A percentile compares a stretch with the other conserved stretches of the same genome.
phyloP scores from a whole-genome alignment of 2,329 filamentous ascomycete species.

The Bipolaris gigantea region DNA sequence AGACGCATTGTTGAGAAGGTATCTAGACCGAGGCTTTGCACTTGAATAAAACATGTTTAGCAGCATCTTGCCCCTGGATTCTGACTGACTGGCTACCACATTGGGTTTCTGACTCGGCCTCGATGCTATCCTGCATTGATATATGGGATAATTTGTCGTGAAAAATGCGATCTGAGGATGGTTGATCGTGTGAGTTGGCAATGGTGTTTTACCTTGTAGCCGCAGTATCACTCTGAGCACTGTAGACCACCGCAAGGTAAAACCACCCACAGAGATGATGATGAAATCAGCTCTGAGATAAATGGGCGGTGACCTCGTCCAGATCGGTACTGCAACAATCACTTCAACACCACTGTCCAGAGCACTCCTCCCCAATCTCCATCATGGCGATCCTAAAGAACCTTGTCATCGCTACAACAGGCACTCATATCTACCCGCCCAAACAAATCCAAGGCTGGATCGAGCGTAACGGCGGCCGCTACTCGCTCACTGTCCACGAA shows the following conservation, averaged over 20 bases:
- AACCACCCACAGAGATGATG: neutral
- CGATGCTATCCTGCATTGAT: neutral
- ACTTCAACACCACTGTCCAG: neutral
- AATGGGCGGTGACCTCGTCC: neutral
- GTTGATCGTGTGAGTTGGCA: neutral
- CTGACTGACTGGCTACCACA: too few species aligned
- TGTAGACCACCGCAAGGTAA: conserved; percentile 17
- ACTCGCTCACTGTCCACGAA: conserved; percentile 54
- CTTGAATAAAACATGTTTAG: neutral
- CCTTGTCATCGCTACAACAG: conserved; percentile 60
- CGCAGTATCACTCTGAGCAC: conserved; percentile 15
- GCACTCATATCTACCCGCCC: conserved; percentile 54
- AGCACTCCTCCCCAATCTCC: neutral
- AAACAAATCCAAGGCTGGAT: conserved; percentile 69
- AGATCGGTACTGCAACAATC: neutral
- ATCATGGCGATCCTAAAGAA: conserved; percentile 54
- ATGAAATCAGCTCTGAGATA: neutral
- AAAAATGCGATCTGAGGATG: neutral
- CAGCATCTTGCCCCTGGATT: too few species aligned
- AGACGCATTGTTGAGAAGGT: neutral
- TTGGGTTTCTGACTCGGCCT: neutral
- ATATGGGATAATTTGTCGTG: neutral
- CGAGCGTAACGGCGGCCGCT: conserved; percentile 61
- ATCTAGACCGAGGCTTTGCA: neutral
- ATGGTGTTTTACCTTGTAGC: conserved; percentile 17